phyloP scores from a whole-genome alignment of 805 yeast genomes.

The Monosporozyma servazzii region DNA sequence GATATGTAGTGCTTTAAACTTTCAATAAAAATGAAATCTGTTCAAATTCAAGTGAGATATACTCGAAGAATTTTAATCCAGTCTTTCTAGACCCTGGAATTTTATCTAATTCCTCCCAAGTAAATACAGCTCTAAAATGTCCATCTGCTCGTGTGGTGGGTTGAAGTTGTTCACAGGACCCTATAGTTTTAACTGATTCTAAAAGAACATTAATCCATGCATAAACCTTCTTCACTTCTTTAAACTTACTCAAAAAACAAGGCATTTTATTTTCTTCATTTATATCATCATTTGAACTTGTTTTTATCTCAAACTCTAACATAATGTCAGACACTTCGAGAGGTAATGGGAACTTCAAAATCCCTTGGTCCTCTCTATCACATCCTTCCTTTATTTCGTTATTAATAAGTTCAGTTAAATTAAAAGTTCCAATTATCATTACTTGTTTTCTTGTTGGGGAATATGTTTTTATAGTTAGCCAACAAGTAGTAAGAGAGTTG shows the following conservation, averaged over 20 bases:
- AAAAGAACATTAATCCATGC: not conserved
- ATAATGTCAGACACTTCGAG: slow-evolving; percentile 14
- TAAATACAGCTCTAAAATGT: slow-evolving; percentile 7
- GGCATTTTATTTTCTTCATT: not conserved
- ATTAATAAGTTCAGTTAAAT: not conserved
- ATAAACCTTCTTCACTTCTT: not conserved
- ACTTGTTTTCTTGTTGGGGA: slow-evolving; percentile 1
- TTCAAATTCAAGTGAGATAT: slow-evolving; percentile 5
- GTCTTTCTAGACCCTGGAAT: slow-evolving; percentile 47
- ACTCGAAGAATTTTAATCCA: slow-evolving; percentile 47
- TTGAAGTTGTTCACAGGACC: not conserved
- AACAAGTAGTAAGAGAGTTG: slow-evolving; percentile 5
- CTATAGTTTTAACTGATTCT: not conserved
- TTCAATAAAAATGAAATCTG: slow-evolving; percentile 23
- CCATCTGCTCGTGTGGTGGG: slow-evolving; percentile 9
- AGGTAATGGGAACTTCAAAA: not conserved
- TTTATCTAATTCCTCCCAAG: slow-evolving; percentile 59
- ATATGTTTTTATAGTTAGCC: slow-evolving; percentile 18
- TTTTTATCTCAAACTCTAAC: slow-evolving; percentile 13
- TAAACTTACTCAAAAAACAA: not conserved
- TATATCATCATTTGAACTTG: too few relatives aligned
- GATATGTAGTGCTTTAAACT: not conserved
- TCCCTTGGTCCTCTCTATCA: not conserved
- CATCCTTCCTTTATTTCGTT: not conserved
- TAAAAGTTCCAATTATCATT: not conserved